phyloP scores from a whole-genome alignment of 2,329 filamentous ascomycete species.

The Fusarium oxysporum region DNA sequence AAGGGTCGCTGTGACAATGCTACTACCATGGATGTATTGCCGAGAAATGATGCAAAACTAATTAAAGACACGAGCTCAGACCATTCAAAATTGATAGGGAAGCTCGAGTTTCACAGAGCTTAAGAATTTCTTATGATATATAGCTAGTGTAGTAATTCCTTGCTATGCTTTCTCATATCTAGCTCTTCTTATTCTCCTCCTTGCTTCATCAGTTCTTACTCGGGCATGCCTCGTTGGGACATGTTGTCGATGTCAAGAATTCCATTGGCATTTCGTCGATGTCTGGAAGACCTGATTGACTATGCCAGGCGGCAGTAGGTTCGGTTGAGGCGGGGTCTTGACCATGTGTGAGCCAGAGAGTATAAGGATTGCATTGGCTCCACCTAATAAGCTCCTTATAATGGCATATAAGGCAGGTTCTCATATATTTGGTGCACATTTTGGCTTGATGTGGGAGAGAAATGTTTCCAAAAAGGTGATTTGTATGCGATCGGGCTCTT shows the following conservation, averaged over 20 bases:
- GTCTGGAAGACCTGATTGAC: background rate
- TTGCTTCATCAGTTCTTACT: background rate
- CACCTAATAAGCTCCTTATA: background rate
- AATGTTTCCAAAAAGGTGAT: background rate
- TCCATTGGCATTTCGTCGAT: background rate
- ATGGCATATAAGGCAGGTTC: background rate
- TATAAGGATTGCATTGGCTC: background rate
- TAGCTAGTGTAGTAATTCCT: too few species aligned
- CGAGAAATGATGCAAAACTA: background rate
- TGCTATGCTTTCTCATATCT: background rate
- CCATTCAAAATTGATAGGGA: background rate
- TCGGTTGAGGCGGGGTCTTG: background rate
- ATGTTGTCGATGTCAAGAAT: rapidly evolving
- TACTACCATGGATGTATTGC: background rate
- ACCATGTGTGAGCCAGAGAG: too few species aligned
- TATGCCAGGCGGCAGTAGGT: background rate
- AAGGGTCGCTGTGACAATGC: background rate
- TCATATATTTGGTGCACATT: background rate
- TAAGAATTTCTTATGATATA: background rate
- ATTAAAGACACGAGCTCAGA: background rate
- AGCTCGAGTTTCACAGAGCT: background rate
- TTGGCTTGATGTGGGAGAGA: background rate
- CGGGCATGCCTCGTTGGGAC: background rate
- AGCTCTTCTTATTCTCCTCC: background rate
- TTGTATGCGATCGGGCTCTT: rapidly evolving